Conservation (phyloP, 208 protist species). For the Borovskyia barvae region DNA sequence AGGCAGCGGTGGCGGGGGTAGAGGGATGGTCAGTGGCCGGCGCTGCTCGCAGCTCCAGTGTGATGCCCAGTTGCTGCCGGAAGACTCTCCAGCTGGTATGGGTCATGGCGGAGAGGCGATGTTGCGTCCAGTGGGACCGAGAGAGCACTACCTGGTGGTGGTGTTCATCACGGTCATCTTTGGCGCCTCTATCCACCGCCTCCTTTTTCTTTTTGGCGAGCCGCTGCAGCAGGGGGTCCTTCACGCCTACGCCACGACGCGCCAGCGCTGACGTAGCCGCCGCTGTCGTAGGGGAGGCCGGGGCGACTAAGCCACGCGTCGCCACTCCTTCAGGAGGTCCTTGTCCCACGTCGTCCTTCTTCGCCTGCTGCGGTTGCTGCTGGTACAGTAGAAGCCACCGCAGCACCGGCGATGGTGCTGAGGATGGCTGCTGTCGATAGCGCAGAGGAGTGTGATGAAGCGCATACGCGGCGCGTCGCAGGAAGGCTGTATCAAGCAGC, state of each 20-base stretch:
- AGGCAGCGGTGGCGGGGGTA: not conserved
- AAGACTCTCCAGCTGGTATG: slow-evolving; percentile 67
- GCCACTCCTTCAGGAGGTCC: no score
- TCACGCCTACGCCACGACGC: slow-evolving; percentile 54
- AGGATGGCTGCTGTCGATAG: slow-evolving; percentile 26
- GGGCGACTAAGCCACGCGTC: no score
- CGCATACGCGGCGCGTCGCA: not conserved
- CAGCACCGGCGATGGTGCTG: slow-evolving; percentile 43
- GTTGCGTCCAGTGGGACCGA: slow-evolving; percentile 54
- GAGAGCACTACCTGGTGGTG: not conserved
- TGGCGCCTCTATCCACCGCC: not conserved
- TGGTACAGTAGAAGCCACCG: slow-evolving; percentile 30
- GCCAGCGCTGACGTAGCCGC: slow-evolving; percentile 29
- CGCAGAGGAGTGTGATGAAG: slow-evolving; percentile 4
- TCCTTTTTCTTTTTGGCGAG: slow-evolving; percentile 35
- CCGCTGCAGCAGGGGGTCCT: slow-evolving; percentile 61
- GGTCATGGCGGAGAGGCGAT: slow-evolving; percentile 52
- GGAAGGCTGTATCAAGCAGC: slow-evolving; percentile 38
- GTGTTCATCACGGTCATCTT: not conserved
- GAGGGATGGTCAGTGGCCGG: not conserved
- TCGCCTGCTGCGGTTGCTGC: slow-evolving; percentile 6
- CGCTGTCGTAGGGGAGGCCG: not conserved
- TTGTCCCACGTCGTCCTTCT: not conserved
- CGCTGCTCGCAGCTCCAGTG: slow-evolving; percentile 37
- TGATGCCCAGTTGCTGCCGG: slow-evolving; percentile 70